Base-by-base conservation (phyloP, 768 basidiomycete genomes). In the Cantharellus anzutake region DNA sequence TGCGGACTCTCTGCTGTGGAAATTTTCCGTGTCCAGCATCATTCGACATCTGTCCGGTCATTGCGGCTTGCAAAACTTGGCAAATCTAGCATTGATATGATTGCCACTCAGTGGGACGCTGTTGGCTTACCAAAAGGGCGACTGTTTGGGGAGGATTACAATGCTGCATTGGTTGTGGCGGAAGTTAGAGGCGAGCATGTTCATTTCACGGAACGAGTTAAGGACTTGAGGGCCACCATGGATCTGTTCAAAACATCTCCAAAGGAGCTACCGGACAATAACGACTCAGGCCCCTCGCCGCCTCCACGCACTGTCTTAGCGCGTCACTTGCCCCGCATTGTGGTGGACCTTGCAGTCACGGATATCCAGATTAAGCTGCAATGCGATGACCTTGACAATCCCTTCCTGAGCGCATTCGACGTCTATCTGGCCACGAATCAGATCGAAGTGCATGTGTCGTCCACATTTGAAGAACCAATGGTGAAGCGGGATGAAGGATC, bases 141-240 rank as follows among this genome's bases (percentile, higher is more conserved):
- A 70, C 38, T 81, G 64, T 67, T 82, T 51, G 62, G 70, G 7
- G 79, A 77, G 34, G 82, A 83, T 65, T 76, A 80, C 4, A 81
- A 81, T 65, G 72, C 76, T 5, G 74, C 84, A 5, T 71, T 81
- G 7, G 53, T 84, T 20, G 76, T 76, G 37, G 65, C 80, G 29
- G 74, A 73, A 42, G 62, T 74, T 48, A 72, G 68, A 37, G 60
- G 81, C 7, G 73, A 73, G 7, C 70, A 70, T 16, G 60, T 84
- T 3, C 20, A 29, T 29, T 29, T 29, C 20, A 29, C 20, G 20
- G 20, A 29, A 29, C 20, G 20, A 29, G 20, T 29, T 29, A 29
- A 29, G 72, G 78, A 39, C 59, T 82, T 35, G 74, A 76, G 3
- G 82, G 82, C 38, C 59, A 51, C 34, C 4, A 56, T 5, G 56